These are phyloP conservation scores for Hirschioporus abietinus DNA, from an alignment of 768 basidiomycete genomes.

Conservation along the genomic window DNA sequence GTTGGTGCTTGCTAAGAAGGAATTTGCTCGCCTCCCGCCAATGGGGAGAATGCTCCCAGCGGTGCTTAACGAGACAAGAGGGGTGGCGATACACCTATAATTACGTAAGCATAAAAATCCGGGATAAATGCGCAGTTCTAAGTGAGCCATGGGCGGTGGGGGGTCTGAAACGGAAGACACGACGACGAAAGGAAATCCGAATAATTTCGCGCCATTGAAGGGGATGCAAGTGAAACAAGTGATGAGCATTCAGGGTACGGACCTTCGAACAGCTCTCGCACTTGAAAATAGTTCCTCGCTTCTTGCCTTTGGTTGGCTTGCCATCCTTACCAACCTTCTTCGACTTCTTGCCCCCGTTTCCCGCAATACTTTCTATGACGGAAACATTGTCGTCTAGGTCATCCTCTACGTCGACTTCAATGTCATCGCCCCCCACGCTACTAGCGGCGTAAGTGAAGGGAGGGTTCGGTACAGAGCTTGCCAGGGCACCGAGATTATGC, in stretches of 20 bases:
- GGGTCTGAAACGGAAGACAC: constrained; percentile 8
- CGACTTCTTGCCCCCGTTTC: constrained; percentile 14
- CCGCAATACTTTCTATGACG: constrained; percentile 16
- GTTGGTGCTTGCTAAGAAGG: constrained; percentile 92
- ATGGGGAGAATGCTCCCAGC: constrained; percentile 96
- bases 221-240: background rate
- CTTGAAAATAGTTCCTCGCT: constrained; percentile 79
- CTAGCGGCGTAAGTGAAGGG: background rate
- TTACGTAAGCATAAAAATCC: constrained; percentile 1
- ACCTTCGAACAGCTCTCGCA: constrained; percentile 97
- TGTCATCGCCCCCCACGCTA: constrained; percentile 14
- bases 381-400: constrained; percentile 13
- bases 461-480: background rate
- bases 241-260: constrained; percentile 11
- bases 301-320: constrained; percentile 48
- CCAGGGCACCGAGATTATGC: background rate
- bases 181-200: constrained; percentile 9
- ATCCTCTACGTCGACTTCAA: constrained; percentile 11
- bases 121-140: constrained; percentile 6
- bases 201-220: background rate
- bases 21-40: constrained; percentile 93
- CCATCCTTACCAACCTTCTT: constrained; percentile 18
- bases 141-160: constrained; percentile 11
- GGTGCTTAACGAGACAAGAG: constrained; percentile 93
- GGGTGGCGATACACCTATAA: constrained; percentile 82